phyloP scores from a whole-genome alignment of 2,329 filamentous ascomycete genomes.

The Colletotrichum filicis region DNA sequence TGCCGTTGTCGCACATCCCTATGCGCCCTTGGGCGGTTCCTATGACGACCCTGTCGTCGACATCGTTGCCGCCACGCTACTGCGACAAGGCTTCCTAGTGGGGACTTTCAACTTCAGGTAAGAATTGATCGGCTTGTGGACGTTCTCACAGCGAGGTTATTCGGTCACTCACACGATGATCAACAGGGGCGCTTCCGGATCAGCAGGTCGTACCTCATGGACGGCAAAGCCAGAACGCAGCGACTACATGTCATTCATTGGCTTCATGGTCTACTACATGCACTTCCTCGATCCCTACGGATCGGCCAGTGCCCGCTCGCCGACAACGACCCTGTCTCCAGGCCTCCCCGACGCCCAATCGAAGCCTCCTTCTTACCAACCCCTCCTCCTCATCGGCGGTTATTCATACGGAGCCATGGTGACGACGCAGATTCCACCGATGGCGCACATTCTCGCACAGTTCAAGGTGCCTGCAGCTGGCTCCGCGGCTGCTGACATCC shows the following conservation, averaged over 20 bases:
- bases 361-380: constrained; percentile 34
- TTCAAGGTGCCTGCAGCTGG: constrained; percentile 66
- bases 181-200: constrained; percentile 78
- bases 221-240: constrained; percentile 81
- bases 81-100: constrained; percentile 79
- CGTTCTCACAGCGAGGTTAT: neutral
- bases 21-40: constrained; percentile 86
- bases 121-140: constrained; percentile 23
- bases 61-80: constrained; percentile 70
- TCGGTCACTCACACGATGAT: neutral
- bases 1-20: constrained; percentile 86
- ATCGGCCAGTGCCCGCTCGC: neutral
- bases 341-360: constrained; percentile 21
- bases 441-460: constrained; percentile 66
- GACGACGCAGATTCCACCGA: constrained; percentile 75
- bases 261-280: constrained; percentile 81
- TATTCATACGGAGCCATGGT: constrained; percentile 95
- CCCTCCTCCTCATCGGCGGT: constrained; percentile 73
- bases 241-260: constrained; percentile 87
- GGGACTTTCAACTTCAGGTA: constrained; percentile 94
- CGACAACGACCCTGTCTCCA: neutral
- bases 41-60: constrained; percentile 86
- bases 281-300: constrained; percentile 63
- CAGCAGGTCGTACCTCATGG: constrained; percentile 87
- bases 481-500: constrained; percentile 74